A percentile compares a stretch with the other conserved stretches of the same genome.
Evolutionary conservation across 1,284 basidiomycete genomes (phyloP).

Genomic region (Paramarasmius palmivorus): DNA sequence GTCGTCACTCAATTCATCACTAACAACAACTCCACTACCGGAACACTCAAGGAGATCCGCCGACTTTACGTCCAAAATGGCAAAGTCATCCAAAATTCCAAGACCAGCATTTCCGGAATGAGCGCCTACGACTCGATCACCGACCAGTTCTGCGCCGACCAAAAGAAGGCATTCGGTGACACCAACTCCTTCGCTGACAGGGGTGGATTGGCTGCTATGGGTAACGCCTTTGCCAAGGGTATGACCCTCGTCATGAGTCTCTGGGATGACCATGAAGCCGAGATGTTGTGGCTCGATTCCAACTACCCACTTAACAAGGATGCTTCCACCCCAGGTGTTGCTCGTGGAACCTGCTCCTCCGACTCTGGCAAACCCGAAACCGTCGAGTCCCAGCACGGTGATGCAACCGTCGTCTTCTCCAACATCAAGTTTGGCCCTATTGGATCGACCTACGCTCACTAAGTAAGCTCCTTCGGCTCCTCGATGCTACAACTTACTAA

Average conservation of each 20-base stretch:
- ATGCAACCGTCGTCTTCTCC: slow-evolving; percentile 50
- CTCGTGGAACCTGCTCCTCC: slow-evolving; percentile 54
- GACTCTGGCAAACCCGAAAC: slow-evolving; percentile 45
- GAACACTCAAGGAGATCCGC: slow-evolving; percentile 51
- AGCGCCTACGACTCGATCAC: slow-evolving; percentile 38
- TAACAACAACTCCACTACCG: slow-evolving; percentile 41
- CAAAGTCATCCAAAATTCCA: slow-evolving; percentile 49
- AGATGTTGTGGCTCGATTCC: slow-evolving; percentile 64
- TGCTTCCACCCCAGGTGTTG: slow-evolving; percentile 45
- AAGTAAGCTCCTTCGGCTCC: neutral
- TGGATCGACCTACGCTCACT: slow-evolving; percentile 38
- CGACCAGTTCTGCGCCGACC: slow-evolving; percentile 38
- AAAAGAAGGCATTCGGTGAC: slow-evolving; percentile 45
- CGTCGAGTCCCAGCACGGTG: slow-evolving; percentile 41
- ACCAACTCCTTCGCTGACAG: slow-evolving; percentile 41
- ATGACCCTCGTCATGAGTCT: slow-evolving; percentile 57
- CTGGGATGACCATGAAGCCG: slow-evolving; percentile 57
- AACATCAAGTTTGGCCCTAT: slow-evolving; percentile 59
- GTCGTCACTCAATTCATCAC: slow-evolving; percentile 61
- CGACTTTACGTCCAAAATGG: slow-evolving; percentile 58
- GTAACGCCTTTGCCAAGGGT: slow-evolving; percentile 42
- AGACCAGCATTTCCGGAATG: slow-evolving; percentile 42
- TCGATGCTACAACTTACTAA: neutral
- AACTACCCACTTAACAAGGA: slow-evolving; percentile 47
- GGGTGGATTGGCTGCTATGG: slow-evolving; percentile 48